Evolutionary conservation across 2,329 filamentous ascomycete species (phyloP), one percentile per base, ranked within the genome.

Genomic region (Knoxdaviesia capensis): DNA sequence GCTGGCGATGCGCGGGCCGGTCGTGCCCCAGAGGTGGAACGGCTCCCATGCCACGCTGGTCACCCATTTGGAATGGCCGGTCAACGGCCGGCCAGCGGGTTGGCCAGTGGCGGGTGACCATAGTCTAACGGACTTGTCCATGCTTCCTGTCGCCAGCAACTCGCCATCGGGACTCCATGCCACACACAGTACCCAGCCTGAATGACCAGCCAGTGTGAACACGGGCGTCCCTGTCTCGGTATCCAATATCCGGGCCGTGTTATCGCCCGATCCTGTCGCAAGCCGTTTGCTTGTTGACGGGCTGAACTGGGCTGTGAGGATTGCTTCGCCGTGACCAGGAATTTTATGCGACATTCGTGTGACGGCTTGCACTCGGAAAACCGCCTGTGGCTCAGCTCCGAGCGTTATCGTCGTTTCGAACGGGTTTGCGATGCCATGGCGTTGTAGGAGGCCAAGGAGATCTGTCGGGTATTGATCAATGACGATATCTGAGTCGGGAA

Each of bases 171-270:
- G 85, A 9, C 82, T 86, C 75, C 84, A 96, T 43, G 77, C 74
- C 4, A 94, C 84, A 2, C 77, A 83, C 43, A 96, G 60, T 4
- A 96, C 86, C 87, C 87, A 94, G 46, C 80, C 80, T 2, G 79
- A 78, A 58, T 96, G 90, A 1, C 86, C 86, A 51, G 84, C 80
- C 40, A 96, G 62, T 0, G 86, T 96, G 58, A 82, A 74, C 46
- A 84, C 72, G 0, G 87, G 86, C 7, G 86, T 94, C 39, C 87
- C 87, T 0, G 86, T 94, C 52, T 94, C 84, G 40, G 85, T 87
- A 53, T 98, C 87, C 85, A 85, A 94, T 62, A 96, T 79, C 44
- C 88, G 68, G 0, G 87, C 88, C 1, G 87, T 94, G 50, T 80
- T 80, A 54, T 98, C 90, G 39, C 90, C 90, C 46, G 80, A 85